Evolutionary conservation across 1,284 basidiomycete species (phyloP).

Genomic region (Ceratobasidium sp.): DNA sequence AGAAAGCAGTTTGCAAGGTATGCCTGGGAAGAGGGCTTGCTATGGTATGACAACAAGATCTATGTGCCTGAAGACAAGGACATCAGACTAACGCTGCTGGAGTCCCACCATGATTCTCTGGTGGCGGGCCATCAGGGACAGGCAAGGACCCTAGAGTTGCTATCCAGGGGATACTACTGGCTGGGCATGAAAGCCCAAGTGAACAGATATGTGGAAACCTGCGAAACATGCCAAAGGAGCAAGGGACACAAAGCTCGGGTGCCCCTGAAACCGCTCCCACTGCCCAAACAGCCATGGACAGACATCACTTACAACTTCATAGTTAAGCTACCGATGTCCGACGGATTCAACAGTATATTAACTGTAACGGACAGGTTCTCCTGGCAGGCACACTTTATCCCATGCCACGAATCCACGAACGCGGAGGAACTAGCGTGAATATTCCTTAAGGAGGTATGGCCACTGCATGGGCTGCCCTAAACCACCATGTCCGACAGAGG

Average conservation of each 20-base stretch:
- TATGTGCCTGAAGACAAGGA: constrained; percentile 46
- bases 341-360: constrained; percentile 53
- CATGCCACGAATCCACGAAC: constrained; percentile 47
- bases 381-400: constrained; percentile 54
- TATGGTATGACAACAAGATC: constrained; percentile 29
- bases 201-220: constrained; percentile 47
- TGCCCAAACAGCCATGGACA: constrained; percentile 39
- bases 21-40: constrained; percentile 18
- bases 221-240: constrained; percentile 49
- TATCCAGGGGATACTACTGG: constrained; percentile 47
- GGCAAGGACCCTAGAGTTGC: constrained; percentile 38
- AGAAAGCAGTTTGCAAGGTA: too few species aligned
- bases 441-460: too few species aligned
- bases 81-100: too few species aligned
- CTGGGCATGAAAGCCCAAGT: constrained; percentile 44
- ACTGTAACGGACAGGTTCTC: constrained; percentile 55
- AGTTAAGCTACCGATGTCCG: constrained; percentile 52
- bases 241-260: constrained; percentile 47
- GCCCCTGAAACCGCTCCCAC: constrained; percentile 36
- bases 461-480: too few species aligned
- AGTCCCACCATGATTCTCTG: constrained; percentile 41
- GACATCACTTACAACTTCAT: constrained; percentile 54
- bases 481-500: too few species aligned
- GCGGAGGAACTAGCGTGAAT: constrained; percentile 19
- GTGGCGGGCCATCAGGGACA: constrained; percentile 45